A percentile compares a stretch with the other conserved stretches of the same genome.
These are phyloP conservation scores for Leishmania gerbilli DNA, from an alignment of 208 protist species.

Conservation along the genomic window DNA sequence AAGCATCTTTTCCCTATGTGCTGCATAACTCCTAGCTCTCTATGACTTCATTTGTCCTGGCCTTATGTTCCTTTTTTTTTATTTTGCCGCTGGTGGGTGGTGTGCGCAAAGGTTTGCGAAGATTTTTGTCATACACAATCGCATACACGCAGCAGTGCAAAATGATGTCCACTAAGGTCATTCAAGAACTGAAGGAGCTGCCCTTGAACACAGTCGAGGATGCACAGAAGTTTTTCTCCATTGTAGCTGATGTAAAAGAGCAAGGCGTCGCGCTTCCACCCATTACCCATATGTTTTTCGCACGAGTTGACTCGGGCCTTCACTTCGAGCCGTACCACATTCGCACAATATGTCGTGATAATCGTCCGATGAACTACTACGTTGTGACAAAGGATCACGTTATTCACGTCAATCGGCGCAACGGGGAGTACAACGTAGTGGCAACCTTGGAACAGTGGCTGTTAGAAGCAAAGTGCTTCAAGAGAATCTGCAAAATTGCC, in stretches of 20 bases:
- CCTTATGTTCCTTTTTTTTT: conserved; percentile 13
- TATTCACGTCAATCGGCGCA: conserved; percentile 63
- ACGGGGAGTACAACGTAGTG: conserved; percentile 49
- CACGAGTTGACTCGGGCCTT: conserved; percentile 56
- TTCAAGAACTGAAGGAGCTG: conserved; percentile 33
- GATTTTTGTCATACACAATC: not conserved
- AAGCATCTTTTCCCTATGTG: not conserved
- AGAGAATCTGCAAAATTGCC: conserved; percentile 37
- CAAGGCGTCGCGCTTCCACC: conserved; percentile 46
- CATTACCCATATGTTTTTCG: conserved; percentile 87
- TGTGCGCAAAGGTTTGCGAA: not conserved
- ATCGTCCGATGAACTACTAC: conserved; percentile 81
- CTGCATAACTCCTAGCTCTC: not conserved
- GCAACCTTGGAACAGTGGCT: conserved; percentile 57
- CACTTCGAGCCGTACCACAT: conserved; percentile 87
- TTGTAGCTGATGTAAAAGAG: conserved; percentile 37
- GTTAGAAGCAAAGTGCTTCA: conserved; percentile 55
- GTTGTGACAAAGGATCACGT: conserved; percentile 71
- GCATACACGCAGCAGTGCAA: not conserved
- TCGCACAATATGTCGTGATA: conserved; percentile 61
- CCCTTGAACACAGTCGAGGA: conserved; percentile 59
- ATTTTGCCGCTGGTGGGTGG: not conserved
- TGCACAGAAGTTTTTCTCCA: conserved; percentile 45
- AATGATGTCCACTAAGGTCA: conserved; percentile 22
- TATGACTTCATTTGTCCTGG: not conserved